These are phyloP conservation scores for Begonia fuchsioides DNA, from an alignment of 306 rosid genomes.

Conservation along the genomic window DNA sequence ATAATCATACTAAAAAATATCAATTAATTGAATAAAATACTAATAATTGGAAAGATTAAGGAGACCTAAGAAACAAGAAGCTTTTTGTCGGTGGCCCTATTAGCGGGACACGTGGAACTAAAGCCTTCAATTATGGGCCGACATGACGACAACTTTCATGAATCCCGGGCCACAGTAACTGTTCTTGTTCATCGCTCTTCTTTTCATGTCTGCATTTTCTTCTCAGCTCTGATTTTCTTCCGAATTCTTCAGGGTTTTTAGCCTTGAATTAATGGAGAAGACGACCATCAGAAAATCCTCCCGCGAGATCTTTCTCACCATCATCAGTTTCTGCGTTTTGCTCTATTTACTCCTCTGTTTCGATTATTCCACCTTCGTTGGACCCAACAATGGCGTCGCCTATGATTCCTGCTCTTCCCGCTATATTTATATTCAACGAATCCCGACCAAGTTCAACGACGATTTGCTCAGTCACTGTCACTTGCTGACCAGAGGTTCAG, in stretches of 20 bases:
- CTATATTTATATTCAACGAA: slow-evolving; percentile 42
- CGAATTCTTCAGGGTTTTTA: no score
- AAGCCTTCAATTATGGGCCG: no score
- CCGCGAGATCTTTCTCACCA: slow-evolving; percentile 5
- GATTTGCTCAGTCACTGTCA: slow-evolving; percentile 34
- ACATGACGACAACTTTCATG: no score
- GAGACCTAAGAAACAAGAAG: no score
- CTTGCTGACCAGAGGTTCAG: slow-evolving; percentile 55
- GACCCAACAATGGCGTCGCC: slow-evolving; percentile 2
- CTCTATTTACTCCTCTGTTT: slow-evolving; percentile 6
- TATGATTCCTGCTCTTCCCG: slow-evolving; percentile 40
- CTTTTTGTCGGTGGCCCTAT: no score
- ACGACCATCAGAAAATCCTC: slow-evolving; percentile 1
- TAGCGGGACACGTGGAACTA: no score
- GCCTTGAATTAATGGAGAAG: slow-evolving; percentile 10
- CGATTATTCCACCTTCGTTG: slow-evolving; percentile 8
- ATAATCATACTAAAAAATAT: no score
- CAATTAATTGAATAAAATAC: no score
- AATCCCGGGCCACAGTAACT: no score
- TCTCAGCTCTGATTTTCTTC: not conserved
- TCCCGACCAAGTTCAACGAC: slow-evolving; percentile 53
- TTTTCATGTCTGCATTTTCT: no score
- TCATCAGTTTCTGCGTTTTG: slow-evolving; percentile 6
- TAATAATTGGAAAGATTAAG: no score
- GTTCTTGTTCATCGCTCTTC: no score